These are phyloP conservation scores for Alternaria hordeiaustralica DNA, from an alignment of 2,329 filamentous ascomycete species.

Conservation along the genomic window DNA sequence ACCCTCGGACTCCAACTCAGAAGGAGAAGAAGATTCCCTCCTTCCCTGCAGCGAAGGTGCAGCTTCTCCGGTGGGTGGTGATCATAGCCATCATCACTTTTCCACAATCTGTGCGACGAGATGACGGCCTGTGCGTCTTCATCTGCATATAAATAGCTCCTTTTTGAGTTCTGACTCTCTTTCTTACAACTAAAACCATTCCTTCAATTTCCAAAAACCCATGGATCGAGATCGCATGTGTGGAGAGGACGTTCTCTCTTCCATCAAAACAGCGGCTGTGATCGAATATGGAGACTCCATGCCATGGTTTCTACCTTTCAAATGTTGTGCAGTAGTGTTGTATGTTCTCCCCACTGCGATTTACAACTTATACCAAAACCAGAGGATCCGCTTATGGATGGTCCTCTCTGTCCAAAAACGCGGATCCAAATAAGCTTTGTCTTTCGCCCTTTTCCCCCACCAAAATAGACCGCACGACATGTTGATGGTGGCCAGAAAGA, in stretches of 20 bases:
- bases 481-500: no score
- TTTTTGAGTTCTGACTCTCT: neutral
- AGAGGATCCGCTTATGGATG: no score
- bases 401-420: no score
- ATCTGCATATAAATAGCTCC: fast-evolving
- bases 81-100: neutral
- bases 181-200: neutral
- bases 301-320: neutral
- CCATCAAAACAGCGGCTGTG: no score
- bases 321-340: no score
- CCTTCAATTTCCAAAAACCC: neutral
- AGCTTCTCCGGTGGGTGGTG: neutral
- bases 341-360: neutral
- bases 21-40: neutral
- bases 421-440: no score
- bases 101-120: neutral
- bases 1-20: neutral
- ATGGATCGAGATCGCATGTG: neutral
- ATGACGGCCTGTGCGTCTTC: neutral
- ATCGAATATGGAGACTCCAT: no score
- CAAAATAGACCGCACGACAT: no score
- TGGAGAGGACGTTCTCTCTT: neutral
- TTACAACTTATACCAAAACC: neutral
- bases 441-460: neutral
- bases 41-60: neutral